phyloP scores from a whole-genome alignment of 805 yeast species.

The Groenewaldozyma salmanticensis region DNA sequence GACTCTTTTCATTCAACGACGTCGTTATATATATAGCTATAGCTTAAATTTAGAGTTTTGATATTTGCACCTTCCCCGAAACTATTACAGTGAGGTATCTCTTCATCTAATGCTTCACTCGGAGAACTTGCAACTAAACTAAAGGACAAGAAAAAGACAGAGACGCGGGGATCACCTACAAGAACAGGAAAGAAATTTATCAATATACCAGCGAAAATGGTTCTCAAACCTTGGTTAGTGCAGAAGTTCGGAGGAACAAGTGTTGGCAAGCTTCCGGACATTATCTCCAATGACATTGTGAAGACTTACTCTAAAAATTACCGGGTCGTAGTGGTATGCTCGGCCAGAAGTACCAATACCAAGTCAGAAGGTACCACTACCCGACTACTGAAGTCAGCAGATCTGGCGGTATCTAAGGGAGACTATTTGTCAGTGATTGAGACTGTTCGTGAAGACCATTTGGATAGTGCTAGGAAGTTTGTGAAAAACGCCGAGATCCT shows the following conservation, averaged over 20 bases:
- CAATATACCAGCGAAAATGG: no score
- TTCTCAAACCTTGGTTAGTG: conserved; percentile 48
- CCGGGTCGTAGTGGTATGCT: conserved; percentile 88
- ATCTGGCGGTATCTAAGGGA: conserved; percentile 29
- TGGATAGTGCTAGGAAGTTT: conserved; percentile 52
- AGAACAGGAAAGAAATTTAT: no score
- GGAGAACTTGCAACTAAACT: no score
- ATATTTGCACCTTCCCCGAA: no score
- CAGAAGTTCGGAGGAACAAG: conserved; percentile 98
- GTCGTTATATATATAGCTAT: no score
- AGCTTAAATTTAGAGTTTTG: no score
- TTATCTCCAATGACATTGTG: conserved; percentile 79
- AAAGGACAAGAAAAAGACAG: no score
- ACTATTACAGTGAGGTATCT: no score
- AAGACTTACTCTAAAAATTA: conserved; percentile 40
- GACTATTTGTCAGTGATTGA: conserved; percentile 46
- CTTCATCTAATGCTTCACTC: no score
- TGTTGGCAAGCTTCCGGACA: conserved; percentile 86
- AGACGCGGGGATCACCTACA: no score
- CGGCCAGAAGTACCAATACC: conserved; percentile 85
- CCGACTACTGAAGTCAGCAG: conserved; percentile 75
- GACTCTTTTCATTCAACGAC: no score
- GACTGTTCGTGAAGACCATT: conserved; percentile 70
- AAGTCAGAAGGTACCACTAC: conserved; percentile 96
- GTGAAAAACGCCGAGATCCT: conserved; percentile 42